Percentiles rank a stretch among this genome's conserved stretches.
Evolutionary conservation across 106 monocot genomes (phyloP).

Genomic region (Dioscorea alata): DNA sequence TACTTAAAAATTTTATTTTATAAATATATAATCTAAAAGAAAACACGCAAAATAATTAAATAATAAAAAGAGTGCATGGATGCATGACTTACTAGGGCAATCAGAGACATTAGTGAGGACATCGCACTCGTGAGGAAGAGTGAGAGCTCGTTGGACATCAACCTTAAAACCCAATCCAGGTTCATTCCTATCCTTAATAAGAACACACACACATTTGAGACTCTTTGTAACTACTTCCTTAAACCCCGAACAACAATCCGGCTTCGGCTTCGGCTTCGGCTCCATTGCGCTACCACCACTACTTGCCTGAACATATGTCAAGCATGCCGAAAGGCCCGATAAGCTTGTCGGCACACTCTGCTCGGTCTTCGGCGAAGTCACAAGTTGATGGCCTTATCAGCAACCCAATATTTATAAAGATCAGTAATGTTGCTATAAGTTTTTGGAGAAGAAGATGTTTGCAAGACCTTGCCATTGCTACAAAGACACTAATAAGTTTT

Average conservation of each 20-base stretch:
- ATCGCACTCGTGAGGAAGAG: constrained; percentile 35
- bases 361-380: constrained; percentile 33
- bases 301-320: constrained; percentile 21
- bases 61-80: no score
- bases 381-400: no score
- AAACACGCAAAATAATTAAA: not conserved
- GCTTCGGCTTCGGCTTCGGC: constrained; percentile 39
- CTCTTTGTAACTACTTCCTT: constrained; percentile 26
- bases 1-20: no score
- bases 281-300: constrained; percentile 6
- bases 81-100: constrained; percentile 31
- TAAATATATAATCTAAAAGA: not conserved
- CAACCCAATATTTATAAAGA: no score
- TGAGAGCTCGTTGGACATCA: constrained; percentile 28
- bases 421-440: no score
- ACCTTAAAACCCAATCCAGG: constrained; percentile 41
- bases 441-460: no score
- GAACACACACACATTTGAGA: constrained; percentile 61
- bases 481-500: no score
- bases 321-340: constrained; percentile 39
- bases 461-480: no score
- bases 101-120: constrained; percentile 32
- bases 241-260: constrained; percentile 50
- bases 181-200: constrained; percentile 57
- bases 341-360: constrained; percentile 40